phyloP scores from a whole-genome alignment of 1,284 basidiomycete species.

The Gymnopus androsaceus region DNA sequence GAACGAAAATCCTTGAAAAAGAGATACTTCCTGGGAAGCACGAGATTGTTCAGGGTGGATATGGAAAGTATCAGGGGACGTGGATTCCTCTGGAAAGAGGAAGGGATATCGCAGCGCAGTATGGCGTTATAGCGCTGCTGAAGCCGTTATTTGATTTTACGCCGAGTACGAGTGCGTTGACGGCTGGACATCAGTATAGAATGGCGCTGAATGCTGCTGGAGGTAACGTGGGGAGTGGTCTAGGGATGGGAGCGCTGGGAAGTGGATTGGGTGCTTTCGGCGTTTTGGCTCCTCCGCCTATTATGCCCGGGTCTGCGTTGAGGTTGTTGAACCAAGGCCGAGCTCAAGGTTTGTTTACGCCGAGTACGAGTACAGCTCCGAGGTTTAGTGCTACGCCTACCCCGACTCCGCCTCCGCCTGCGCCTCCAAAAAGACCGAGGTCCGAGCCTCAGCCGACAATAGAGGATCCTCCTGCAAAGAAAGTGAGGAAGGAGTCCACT shows the following conservation, averaged over 20 bases:
- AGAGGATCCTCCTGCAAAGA: constrained; percentile 44
- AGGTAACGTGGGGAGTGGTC: constrained; percentile 49
- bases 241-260: constrained; percentile 52
- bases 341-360: constrained; percentile 82
- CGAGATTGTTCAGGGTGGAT: constrained; percentile 99
- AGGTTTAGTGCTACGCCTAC: constrained; percentile 43
- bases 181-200: too few species aligned
- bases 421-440: constrained; percentile 53
- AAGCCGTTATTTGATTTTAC: constrained; percentile 91
- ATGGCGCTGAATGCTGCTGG: constrained; percentile 52
- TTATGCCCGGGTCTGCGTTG: constrained; percentile 21
- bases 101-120: constrained; percentile 87
- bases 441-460: constrained; percentile 49
- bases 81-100: constrained; percentile 96
- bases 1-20: constrained; percentile 98
- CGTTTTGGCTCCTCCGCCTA: constrained; percentile 30
- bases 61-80: constrained; percentile 99
- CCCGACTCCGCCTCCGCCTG: constrained; percentile 59
- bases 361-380: constrained; percentile 63
- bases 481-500: constrained; percentile 45
- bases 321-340: constrained; percentile 79
- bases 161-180: constrained; percentile 69
- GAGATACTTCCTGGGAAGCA: constrained; percentile 95
- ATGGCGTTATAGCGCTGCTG: constrained; percentile 83
- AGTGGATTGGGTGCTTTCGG: constrained; percentile 51